Base-by-base conservation (phyloP, 257 asterid genomes). In the Asclepias syriaca region DNA sequence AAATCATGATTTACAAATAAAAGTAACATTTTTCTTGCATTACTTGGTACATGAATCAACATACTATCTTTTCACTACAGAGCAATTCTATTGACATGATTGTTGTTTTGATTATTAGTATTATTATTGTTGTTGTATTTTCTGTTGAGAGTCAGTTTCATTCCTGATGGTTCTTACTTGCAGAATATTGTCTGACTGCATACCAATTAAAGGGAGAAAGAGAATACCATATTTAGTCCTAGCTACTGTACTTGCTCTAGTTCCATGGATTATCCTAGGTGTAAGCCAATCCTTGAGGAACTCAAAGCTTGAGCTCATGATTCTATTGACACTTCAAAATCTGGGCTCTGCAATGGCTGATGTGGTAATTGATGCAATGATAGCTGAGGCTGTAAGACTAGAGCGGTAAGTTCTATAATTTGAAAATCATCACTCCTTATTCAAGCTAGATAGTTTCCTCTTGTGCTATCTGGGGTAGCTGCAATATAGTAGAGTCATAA, bases 301-400 rank as follows among this genome's bases (percentile, higher is more conserved):
- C 78, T 82, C 87, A 13, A 87, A 77, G 74, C 71, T 83, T 78
- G 85, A 88, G 70, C 82, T 93, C 74, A 88, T 89, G 96, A 85
- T 91, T 86, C 85, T 93, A 40, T 81, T 93, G 84, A 86, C 97
- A 11, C 72, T 86, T 74, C 98, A 93, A 86, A 93, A 93, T 75
- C 84, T 91, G 80, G 98, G 98, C 69, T 89, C 96, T 75, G 98
- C 98, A 70, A 93, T 91, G 98, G 96, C 98, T 71, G 98, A 93
- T 68, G 98, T 93, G 40, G 97, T 93, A 76, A 89, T 93, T 82
- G 98, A 93, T 78, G 98, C 98, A 39, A 93, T 93, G 98, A 93
- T 93, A 56, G 98, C 98, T 46, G 98, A 91, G 89, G 98, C 96
- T 15, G 96, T 85, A 65, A 87, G 96, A 82, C 83, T 73, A 61